Percentiles rank a stretch among this genome's conserved stretches.
These are phyloP conservation scores for Auriscalpium vulgare DNA, from an alignment of 768 basidiomycete genomes.

Conservation along the genomic window DNA sequence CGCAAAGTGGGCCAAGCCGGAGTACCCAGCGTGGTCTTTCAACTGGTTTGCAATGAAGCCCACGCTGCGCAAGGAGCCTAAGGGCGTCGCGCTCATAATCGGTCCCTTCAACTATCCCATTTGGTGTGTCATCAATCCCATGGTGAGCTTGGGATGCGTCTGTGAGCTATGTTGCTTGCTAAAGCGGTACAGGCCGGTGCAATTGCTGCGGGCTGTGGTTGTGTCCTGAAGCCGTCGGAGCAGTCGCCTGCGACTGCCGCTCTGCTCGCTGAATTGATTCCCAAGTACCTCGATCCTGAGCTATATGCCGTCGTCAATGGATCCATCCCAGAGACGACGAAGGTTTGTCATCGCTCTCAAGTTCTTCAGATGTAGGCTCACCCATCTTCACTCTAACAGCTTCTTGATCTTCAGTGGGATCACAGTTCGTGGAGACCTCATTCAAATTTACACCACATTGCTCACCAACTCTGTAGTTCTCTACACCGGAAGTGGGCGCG, in stretches of 20 bases:
- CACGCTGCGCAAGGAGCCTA: constrained; percentile 64
- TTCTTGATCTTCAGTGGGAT: constrained; percentile 68
- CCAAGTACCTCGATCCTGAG: constrained; percentile 28
- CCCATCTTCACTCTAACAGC: constrained; percentile 25
- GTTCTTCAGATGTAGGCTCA: not conserved
- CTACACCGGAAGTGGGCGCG: constrained; percentile 52
- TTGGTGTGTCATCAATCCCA: constrained; percentile 46
- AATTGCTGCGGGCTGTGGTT: constrained; percentile 30
- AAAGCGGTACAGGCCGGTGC: constrained; percentile 22
- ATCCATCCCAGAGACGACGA: constrained; percentile 23
- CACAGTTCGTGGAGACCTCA: constrained; percentile 36
- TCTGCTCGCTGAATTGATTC: constrained; percentile 19
- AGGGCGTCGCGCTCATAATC: constrained; percentile 66
- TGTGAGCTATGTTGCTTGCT: not conserved
- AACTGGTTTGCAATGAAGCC: constrained; percentile 56
- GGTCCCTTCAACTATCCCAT: constrained; percentile 73
- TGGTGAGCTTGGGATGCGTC: constrained; percentile 34
- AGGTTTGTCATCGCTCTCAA: constrained; percentile 9
- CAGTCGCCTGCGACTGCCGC: constrained; percentile 19
- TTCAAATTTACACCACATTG: constrained; percentile 6
- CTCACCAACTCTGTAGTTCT: constrained; percentile 32
- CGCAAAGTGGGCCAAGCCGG: constrained; percentile 67
- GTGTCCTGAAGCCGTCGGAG: constrained; percentile 31
- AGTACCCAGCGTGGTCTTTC: constrained; percentile 45
- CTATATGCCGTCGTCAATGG: constrained; percentile 27